phyloP scores from a whole-genome alignment of 1,284 basidiomycete genomes.

The Fomitopsis schrenkii region DNA sequence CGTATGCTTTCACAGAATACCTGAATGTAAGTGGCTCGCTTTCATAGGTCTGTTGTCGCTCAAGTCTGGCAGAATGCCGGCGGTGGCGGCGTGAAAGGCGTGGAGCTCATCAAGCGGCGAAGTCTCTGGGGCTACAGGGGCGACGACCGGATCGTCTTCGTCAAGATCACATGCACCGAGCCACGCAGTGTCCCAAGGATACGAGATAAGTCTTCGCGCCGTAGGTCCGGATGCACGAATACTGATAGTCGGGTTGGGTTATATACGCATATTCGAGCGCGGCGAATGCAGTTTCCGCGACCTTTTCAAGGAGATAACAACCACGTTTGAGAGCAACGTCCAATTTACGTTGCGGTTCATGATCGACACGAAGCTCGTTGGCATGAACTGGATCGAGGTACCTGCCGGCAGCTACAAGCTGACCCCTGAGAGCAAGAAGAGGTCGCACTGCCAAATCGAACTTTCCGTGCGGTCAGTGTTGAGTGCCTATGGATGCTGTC shows the following conservation, averaged over 20 bases:
- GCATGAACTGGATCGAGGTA: conserved; percentile 97
- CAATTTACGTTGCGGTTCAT: conserved; percentile 88
- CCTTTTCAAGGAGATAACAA: conserved; percentile 52
- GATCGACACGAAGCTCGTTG: conserved; percentile 88
- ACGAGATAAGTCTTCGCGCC: conserved; percentile 70
- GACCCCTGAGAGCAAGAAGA: conserved; percentile 49
- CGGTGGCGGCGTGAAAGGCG: conserved; percentile 42
- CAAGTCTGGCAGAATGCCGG: conserved; percentile 24
- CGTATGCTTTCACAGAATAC: conserved; percentile 59
- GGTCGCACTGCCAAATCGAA: conserved; percentile 86
- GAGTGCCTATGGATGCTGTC: not conserved
- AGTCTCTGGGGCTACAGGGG: conserved; percentile 87
- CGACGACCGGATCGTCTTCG: conserved; percentile 74
- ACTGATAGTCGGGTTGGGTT: conserved; percentile 14
- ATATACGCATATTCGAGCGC: conserved; percentile 79
- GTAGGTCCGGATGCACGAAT: not conserved
- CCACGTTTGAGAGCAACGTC: conserved; percentile 92
- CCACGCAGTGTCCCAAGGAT: conserved; percentile 80
- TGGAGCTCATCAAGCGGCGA: conserved; percentile 65
- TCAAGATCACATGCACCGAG: conserved; percentile 77
- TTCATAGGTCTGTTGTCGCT: not conserved
- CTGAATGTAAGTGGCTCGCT: conserved; percentile 62
- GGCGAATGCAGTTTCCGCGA: conserved; percentile 75
- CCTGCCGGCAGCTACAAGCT: conserved; percentile 78
- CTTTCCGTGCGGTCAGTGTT: conserved; percentile 58